A percentile compares a stretch with the other conserved stretches of the same genome.
These are phyloP conservation scores for Plectosphaerella sp. DNA, from an alignment of 2,329 filamentous ascomycete species.

Conservation along the genomic window DNA sequence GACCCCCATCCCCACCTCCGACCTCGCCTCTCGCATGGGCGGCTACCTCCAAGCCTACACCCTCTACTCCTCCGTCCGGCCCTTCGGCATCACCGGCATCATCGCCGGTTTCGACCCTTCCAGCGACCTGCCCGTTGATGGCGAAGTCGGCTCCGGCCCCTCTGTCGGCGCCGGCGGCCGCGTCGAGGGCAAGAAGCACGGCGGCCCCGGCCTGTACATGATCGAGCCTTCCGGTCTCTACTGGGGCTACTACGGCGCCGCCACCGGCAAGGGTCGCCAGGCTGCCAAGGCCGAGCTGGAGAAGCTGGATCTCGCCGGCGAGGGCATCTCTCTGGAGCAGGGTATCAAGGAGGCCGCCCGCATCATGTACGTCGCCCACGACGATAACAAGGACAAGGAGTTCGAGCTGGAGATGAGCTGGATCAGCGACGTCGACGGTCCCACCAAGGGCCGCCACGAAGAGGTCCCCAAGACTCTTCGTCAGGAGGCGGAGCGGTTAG, in stretches of 20 bases:
- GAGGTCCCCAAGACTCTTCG: constrained; percentile 87
- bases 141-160: constrained; percentile 82
- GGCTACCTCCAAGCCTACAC: constrained; percentile 97
- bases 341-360: constrained; percentile 93
- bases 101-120: constrained; percentile 91
- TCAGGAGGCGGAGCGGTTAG: constrained; percentile 89
- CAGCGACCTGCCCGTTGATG: constrained; percentile 79
- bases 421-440: constrained; percentile 81
- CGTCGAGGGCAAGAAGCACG: constrained; percentile 66
- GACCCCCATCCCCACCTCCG: constrained; percentile 81
- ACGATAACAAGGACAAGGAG: constrained; percentile 99
- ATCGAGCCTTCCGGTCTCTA: constrained; percentile 95
- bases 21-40: constrained; percentile 89
- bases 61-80: constrained; percentile 92
- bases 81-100: constrained; percentile 89
- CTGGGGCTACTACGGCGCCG: constrained; percentile 98
- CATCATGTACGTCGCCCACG: constrained; percentile 96
- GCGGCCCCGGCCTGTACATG: constrained; percentile 96
- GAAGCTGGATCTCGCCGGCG: constrained; percentile 84
- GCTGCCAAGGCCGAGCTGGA: constrained; percentile 97
- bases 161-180: constrained; percentile 79
- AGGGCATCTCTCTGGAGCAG: constrained; percentile 73
- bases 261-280: constrained; percentile 94
- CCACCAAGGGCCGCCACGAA: constrained; percentile 87
- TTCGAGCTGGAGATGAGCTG: constrained; percentile 99